Base-by-base conservation (phyloP, 139 green algal genomes). In the Marvania coccoides region DNA sequence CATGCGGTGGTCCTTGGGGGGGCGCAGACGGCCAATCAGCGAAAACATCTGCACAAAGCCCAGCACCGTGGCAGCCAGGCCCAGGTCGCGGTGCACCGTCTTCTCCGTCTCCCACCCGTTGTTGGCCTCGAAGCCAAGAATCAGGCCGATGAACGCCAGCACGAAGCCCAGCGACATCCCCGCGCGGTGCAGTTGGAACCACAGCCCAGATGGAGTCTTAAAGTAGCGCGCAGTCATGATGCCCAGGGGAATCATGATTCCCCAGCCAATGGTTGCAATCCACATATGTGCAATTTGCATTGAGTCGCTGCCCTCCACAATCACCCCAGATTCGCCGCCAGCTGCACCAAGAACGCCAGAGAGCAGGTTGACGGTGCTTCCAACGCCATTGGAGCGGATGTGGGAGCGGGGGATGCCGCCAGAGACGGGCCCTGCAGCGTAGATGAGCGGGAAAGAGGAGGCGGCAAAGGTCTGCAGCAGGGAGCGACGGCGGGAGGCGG, bases 251-350 rank as follows among this genome's bases (percentile, higher is more conserved):
- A 83, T 67, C 6, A 84, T 33, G 1, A 81, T n/a, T 0, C 76
- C 76, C 70, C 69, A 82, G 40, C 47, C 62, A 2, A 80, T 56
- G 29, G 36, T 62, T 63, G 80, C 76, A 10, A 83, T 54, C 61
- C 67, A 65, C 53, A 30, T 73, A 37, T 83, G 77, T 0, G 62
- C 73, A 29, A 67, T 40, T 23, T 28, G n/a, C 6, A 15, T 10
- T 1, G 65, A 26, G 15, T 6, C n/a, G 35, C 12, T 48, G 1
- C 14, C 24, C 0, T 28, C 24, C 47, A 30, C 46, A 28, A 7
- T 14, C 39, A 23, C 3, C 36, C 42, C 30, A 57, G 36, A 28
- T 34, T 14, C 14, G 6, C 12, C 19, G 23, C 30, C 36, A 38
- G 12, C 23, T 42, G n/a, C n/a, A 39, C 40, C 29, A 34, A 46